These are phyloP conservation scores for Xylaria venustula DNA, from an alignment of 495 filamentous ascomycete genomes.

Conservation along the genomic window DNA sequence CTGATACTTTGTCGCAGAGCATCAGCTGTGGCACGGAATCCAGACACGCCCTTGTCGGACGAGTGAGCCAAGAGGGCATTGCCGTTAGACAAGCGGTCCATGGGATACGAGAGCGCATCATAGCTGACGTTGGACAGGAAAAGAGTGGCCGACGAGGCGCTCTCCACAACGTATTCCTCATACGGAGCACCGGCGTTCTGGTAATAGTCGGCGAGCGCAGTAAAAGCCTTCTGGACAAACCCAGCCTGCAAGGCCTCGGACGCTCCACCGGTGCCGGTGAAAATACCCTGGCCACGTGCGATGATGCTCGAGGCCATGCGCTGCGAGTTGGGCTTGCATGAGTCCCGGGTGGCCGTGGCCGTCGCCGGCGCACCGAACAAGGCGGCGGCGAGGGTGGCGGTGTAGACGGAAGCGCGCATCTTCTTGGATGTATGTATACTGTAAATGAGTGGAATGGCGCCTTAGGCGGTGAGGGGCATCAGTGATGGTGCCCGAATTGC, in stretches of 20 bases:
- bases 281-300: conserved; percentile 40
- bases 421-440: no score
- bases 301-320: conserved; percentile 50
- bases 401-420: conserved; percentile 7
- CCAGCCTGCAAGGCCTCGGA: conserved; percentile 42
- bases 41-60: conserved; percentile 22
- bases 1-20: conserved; percentile 39
- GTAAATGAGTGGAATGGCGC: no score
- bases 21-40: conserved; percentile 28
- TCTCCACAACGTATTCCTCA: conserved; percentile 21
- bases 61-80: conserved; percentile 35
- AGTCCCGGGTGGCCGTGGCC: neutral
- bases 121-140: conserved; percentile 33
- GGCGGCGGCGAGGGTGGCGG: conserved; percentile 7
- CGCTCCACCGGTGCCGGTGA: conserved; percentile 27
- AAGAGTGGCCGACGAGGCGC: conserved; percentile 27
- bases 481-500: neutral
- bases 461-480: no score
- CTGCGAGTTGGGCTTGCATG: conserved; percentile 27
- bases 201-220: conserved; percentile 32
- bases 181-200: conserved; percentile 20
- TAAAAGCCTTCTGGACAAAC: conserved; percentile 37
- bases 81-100: conserved; percentile 41
- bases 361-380: conserved; percentile 12
- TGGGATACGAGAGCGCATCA: conserved; percentile 33